A percentile compares a stretch with the other conserved stretches of the same genome.
These are phyloP conservation scores for Rhizopus microsporus DNA, from an alignment of 371 early-diverging fungal genomes.

Conservation along the genomic window DNA sequence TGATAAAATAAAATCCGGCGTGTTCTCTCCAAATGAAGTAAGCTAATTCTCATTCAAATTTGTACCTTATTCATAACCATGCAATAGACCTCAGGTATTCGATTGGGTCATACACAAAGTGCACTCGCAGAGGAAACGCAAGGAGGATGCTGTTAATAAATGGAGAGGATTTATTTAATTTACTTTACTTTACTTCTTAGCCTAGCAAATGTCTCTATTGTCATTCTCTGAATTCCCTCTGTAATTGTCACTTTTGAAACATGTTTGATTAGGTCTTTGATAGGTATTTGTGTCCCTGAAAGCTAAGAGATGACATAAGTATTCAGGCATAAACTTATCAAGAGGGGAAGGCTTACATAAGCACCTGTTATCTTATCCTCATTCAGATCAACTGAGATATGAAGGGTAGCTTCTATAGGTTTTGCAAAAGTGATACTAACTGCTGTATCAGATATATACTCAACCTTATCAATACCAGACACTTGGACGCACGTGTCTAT, in stretches of 20 bases:
- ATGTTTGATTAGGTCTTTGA: constrained; percentile 14
- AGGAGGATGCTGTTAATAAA: constrained; percentile 31
- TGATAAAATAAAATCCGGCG: constrained; percentile 79
- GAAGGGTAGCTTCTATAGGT: constrained; percentile 1
- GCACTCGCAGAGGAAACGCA: constrained; percentile 48
- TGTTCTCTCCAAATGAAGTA: constrained; percentile 77
- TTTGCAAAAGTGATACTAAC: constrained; percentile 1
- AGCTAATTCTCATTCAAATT: background rate
- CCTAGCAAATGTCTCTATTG: constrained; percentile 11
- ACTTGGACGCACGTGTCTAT: constrained; percentile 5
- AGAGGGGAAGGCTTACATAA: background rate
- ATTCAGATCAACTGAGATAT: constrained; percentile 4
- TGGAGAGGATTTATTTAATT: constrained; percentile 1
- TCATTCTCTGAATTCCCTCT: constrained; percentile 16
- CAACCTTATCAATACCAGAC: constrained; percentile 12
- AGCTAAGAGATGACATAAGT: constrained; percentile 6
- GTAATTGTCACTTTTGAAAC: constrained; percentile 2
- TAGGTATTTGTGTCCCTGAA: constrained; percentile 2
- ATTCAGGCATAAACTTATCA: background rate
- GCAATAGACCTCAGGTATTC: constrained; percentile 56
- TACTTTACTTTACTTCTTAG: background rate
- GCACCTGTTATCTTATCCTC: background rate
- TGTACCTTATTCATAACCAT: constrained; percentile 2
- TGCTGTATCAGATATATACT: constrained; percentile 4
- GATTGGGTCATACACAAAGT: constrained; percentile 47